phyloP scores from a whole-genome alignment of 2,329 filamentous ascomycete genomes.

The Fusarium clavum region DNA sequence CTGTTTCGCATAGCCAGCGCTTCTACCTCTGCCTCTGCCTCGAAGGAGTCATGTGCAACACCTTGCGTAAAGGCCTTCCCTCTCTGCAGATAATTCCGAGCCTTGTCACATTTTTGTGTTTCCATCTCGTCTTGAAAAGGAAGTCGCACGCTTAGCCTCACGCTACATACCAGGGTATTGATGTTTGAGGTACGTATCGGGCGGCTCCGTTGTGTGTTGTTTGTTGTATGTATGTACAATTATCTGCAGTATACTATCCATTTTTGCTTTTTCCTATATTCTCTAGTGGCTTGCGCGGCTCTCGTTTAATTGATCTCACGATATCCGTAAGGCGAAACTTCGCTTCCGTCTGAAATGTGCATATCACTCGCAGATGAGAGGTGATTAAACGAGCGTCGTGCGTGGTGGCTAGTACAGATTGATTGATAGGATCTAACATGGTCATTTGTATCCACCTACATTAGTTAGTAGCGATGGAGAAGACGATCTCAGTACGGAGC shows the following conservation, averaged over 20 bases:
- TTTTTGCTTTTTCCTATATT: conserved; percentile 12
- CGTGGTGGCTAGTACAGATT: conserved; percentile 7
- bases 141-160: conserved; percentile 8
- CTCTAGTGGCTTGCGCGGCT: conserved; percentile 10
- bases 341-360: conserved; percentile 4
- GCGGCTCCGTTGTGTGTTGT: conserved; percentile 12
- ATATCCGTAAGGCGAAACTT: conserved; percentile 2
- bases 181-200: conserved; percentile 11
- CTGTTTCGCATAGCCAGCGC: conserved; percentile 29
- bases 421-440: conserved; percentile 14
- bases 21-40: conserved; percentile 1
- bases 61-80: conserved; percentile 15
- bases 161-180: neutral
- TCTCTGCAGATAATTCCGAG: conserved; percentile 20
- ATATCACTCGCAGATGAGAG: conserved; percentile 31
- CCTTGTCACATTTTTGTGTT: conserved; percentile 16
- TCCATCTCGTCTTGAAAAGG: conserved; percentile 9
- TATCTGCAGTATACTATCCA: neutral
- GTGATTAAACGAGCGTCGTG: conserved; percentile 26
- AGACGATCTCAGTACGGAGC: neutral
- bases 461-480: neutral
- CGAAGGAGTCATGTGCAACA: conserved; percentile 39
- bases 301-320: conserved; percentile 25
- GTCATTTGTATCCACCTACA: conserved; percentile 16
- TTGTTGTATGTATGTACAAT: neutral